A percentile compares a stretch with the other conserved stretches of the same genome.
Conservation (phyloP, 129 eudicot species). For the Erigeron canadensis region DNA sequence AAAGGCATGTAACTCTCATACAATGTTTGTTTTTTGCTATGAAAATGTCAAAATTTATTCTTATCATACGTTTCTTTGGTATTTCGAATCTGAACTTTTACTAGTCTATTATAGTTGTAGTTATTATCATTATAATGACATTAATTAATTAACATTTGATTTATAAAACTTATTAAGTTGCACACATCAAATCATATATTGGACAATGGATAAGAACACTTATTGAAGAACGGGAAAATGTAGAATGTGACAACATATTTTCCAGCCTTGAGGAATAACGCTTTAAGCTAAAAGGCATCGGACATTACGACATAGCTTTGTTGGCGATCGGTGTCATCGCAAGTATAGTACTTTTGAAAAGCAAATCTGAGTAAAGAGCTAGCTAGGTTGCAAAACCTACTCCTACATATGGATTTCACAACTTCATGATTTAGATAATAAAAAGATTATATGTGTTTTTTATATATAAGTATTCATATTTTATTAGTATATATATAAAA, state of each 20-base stretch:
- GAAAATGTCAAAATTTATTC: too few species aligned
- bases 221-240: not conserved
- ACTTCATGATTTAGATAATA: not conserved
- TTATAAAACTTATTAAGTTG: not conserved
- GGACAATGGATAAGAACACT: not conserved
- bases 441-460: not conserved
- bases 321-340: constrained; percentile 3
- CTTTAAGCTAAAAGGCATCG: constrained; percentile 18
- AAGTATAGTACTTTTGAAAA: not conserved
- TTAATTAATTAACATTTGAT: not conserved
- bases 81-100: too few species aligned
- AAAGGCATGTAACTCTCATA: too few species aligned
- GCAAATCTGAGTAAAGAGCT: constrained; percentile 22
- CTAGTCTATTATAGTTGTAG: too few species aligned
- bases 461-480: too few species aligned
- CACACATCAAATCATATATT: not conserved
- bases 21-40: too few species aligned
- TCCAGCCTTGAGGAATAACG: constrained; percentile 25
- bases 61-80: too few species aligned
- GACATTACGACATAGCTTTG: constrained; percentile 6
- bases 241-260: not conserved
- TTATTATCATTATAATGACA: too few species aligned
- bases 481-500: too few species aligned
- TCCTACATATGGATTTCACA: not conserved
- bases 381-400: not conserved